Evolutionary conservation across 768 basidiomycete species (phyloP), one percentile per base, ranked within the genome.

Genomic region (Daedaleopsis sinensis): DNA sequence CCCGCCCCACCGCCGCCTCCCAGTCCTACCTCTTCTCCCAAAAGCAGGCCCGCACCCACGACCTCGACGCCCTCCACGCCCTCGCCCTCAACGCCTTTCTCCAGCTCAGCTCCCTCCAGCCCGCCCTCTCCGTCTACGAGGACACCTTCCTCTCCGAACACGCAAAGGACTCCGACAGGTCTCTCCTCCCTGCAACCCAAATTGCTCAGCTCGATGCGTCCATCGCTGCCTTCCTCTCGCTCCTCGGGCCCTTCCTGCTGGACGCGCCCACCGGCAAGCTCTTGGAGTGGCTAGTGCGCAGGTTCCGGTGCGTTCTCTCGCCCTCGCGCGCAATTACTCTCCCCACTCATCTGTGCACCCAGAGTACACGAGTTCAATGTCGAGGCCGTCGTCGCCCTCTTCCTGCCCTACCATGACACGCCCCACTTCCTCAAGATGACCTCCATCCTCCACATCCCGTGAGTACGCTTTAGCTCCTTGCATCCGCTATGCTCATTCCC

Each of bases 361-460:
- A 98, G 96, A 72, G 86, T 98, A 27, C 84, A 98, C 70, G 95
- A 98, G 72, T 94, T 98, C 78, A 97, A 98, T 68, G 81, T 96
- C 56, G 83, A 89, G 56, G 81, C 83, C 23, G 71, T 95, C 27
- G 80, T 98, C 7, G 76, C 87, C 9, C 78, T 94, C 23, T 98
- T 98, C 75, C 77, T 98, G 35, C 97, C 97, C 0, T 98, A 96
- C 71, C 94, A 98, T 69, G 93, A 96, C 66, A 91, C 96, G 5
- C 88, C 92, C 0, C 94, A 98, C 72, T 98, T 98, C 73, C 83
- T 90, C 10, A 96, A 97, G 67, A 93, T 98, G 82, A 79, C 97
- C 24, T 86, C 91, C 2, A 94, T 99, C 67, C 77, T 98, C 55
- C 84, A 89, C 67, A 82, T 94, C 58, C 80, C 82, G 91, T 92